phyloP scores from a whole-genome alignment of 768 basidiomycete species.

The Xerocomellus chrysenteron region DNA sequence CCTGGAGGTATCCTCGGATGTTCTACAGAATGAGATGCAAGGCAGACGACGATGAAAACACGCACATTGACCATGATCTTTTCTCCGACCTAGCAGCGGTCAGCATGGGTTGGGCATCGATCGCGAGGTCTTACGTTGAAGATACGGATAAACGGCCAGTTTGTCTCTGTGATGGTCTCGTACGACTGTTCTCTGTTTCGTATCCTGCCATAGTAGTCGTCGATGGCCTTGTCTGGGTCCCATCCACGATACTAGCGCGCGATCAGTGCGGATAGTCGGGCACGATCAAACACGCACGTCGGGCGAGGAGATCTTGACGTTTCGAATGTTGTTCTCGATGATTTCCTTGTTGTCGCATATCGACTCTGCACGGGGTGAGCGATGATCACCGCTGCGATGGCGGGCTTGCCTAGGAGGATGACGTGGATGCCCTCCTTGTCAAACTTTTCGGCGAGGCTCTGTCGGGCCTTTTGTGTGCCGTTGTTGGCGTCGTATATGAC shows the following conservation, averaged over 20 bases:
- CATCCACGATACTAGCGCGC: conserved; percentile 77
- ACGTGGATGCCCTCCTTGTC: conserved; percentile 87
- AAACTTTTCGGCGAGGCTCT: conserved; percentile 79
- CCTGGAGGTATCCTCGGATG: conserved; percentile 87
- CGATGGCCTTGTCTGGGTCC: conserved; percentile 88
- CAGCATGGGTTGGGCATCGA: conserved; percentile 1
- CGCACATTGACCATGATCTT: conserved; percentile 92
- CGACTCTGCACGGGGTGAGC: conserved; percentile 58
- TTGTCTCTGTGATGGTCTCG: conserved; percentile 87
- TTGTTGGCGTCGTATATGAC: conserved; percentile 99
- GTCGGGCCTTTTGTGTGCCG: conserved; percentile 65
- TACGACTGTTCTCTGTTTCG: conserved; percentile 83
- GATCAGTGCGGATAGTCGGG: not conserved
- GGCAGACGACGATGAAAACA: not conserved
- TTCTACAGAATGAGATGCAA: conserved; percentile 43
- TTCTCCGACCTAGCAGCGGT: conserved; percentile 73
- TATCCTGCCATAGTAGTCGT: conserved; percentile 92
- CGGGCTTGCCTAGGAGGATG: conserved; percentile 74
- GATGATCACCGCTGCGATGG: not conserved
- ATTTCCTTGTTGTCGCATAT: conserved; percentile 90
- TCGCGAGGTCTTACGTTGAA: conserved; percentile 61
- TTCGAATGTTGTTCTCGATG: conserved; percentile 91
- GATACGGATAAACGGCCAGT: conserved; percentile 93
- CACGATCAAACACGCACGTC: conserved; percentile 59
- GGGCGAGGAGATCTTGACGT: conserved; percentile 97